phyloP scores from a whole-genome alignment of 257 asterid species.

The Solanum ossicruentum region DNA sequence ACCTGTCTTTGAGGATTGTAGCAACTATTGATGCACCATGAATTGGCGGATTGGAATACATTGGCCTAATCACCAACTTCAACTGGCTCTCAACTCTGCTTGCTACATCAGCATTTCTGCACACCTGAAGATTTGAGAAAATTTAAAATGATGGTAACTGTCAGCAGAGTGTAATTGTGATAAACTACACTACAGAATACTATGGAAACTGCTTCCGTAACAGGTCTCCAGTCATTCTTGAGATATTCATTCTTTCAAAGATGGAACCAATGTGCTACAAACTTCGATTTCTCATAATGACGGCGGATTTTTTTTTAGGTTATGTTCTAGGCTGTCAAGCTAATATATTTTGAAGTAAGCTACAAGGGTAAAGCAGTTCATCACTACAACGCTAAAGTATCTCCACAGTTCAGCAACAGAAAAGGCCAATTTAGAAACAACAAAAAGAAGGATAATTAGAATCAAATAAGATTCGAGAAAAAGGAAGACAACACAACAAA shows the following conservation, averaged over 20 bases:
- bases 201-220: neutral
- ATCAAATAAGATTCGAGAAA: neutral
- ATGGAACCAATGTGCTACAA: neutral
- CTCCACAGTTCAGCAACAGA: neutral
- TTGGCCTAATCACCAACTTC: conserved; percentile 92
- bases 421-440: neutral
- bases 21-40: conserved; percentile 98
- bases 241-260: neutral
- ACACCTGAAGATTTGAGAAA: conserved; percentile 41
- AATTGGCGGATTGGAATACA: conserved; percentile 95
- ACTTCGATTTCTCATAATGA: neutral
- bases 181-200: neutral
- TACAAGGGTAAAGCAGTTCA: neutral
- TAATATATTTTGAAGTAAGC: neutral
- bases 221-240: neutral
- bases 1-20: conserved; percentile 90
- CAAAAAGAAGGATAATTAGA: neutral
- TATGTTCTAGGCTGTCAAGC: neutral
- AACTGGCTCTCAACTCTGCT: conserved; percentile 95
- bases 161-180: neutral
- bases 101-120: conserved; percentile 73
- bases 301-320: neutral
- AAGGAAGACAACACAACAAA: neutral
- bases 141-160: neutral
- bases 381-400: neutral